These are phyloP conservation scores for Tuber borchii DNA, from an alignment of 495 filamentous ascomycete species.

Conservation along the genomic window DNA sequence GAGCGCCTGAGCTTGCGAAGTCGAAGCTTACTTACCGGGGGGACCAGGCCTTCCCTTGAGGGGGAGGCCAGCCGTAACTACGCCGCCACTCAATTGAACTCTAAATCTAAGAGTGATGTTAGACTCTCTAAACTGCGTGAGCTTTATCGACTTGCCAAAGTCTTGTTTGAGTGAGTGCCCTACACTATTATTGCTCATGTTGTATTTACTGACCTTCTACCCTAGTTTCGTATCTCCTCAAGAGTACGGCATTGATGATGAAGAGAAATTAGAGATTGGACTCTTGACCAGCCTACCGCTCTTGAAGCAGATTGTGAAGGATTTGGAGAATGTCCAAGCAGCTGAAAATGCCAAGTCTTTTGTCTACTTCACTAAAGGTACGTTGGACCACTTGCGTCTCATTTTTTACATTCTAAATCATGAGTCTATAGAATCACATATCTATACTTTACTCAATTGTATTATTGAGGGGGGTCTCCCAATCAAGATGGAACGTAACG, in stretches of 20 bases:
- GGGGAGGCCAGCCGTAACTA: slow-evolving; percentile 40
- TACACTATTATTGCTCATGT: background rate
- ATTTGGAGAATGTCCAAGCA: slow-evolving; percentile 95
- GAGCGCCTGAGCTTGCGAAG: slow-evolving; percentile 32
- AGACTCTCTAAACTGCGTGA: slow-evolving; percentile 82
- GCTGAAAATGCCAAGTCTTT: slow-evolving; percentile 88
- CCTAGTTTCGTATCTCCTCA: slow-evolving; percentile 81
- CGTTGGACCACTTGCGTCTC: background rate
- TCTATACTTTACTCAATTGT: slow-evolving; percentile 96
- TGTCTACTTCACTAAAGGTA: slow-evolving; percentile 88
- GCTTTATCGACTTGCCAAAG: slow-evolving; percentile 85
- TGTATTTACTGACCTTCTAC: slow-evolving; percentile 13
- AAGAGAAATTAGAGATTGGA: slow-evolving; percentile 95
- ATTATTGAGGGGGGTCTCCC: slow-evolving; percentile 93
- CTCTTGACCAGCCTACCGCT: slow-evolving; percentile 86
- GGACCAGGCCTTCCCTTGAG: slow-evolving; percentile 22
- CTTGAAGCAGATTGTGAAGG: slow-evolving; percentile 88
- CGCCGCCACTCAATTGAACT: slow-evolving; percentile 66
- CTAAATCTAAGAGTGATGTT: slow-evolving; percentile 74
- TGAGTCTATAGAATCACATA: slow-evolving; percentile 64
- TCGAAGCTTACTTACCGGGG: slow-evolving; percentile 28
- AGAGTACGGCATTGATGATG: slow-evolving; percentile 90
- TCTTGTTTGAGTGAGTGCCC: slow-evolving; percentile 65
- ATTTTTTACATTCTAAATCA: slow-evolving; percentile 6
- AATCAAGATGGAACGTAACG: slow-evolving; percentile 66